phyloP scores from a whole-genome alignment of 2,329 filamentous ascomycete genomes.

The Colletotrichum somersetense region DNA sequence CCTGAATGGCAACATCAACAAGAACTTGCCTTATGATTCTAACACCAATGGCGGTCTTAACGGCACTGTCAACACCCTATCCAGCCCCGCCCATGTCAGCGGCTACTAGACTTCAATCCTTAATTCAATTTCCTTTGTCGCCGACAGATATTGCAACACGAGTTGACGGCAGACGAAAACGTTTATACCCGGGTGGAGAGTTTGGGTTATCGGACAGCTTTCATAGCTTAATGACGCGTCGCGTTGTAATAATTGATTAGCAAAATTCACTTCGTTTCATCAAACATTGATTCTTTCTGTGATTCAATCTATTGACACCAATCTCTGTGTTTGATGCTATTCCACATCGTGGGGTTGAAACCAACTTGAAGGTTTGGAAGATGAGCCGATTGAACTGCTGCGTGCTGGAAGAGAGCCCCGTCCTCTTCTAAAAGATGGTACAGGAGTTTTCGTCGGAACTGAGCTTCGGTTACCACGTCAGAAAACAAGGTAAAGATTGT shows the following conservation, averaged over 20 bases:
- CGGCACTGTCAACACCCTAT: slow-evolving; percentile 22
- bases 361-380: no score
- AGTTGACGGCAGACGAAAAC: slow-evolving; percentile 36
- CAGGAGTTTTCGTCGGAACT: no score
- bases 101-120: neutral
- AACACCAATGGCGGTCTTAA: slow-evolving; percentile 23
- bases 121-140: slow-evolving; percentile 27
- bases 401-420: no score
- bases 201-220: slow-evolving; percentile 8
- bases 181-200: slow-evolving; percentile 36
- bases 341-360: no score
- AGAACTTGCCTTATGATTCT: neutral
- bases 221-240: slow-evolving; percentile 14
- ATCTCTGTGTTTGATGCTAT: no score
- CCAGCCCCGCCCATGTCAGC: slow-evolving; percentile 22
- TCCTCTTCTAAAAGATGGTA: no score
- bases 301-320: no score
- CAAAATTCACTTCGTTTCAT: slow-evolving; percentile 15
- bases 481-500: no score
- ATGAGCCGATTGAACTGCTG: no score
- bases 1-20: slow-evolving; percentile 14
- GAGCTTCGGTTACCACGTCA: no score
- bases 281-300: fast-evolving
- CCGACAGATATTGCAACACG: slow-evolving; percentile 14
- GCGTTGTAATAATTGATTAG: slow-evolving; percentile 32